Conservation (phyloP, 805 yeast genomes). For the Wickerhamiella spandovensis region DNA sequence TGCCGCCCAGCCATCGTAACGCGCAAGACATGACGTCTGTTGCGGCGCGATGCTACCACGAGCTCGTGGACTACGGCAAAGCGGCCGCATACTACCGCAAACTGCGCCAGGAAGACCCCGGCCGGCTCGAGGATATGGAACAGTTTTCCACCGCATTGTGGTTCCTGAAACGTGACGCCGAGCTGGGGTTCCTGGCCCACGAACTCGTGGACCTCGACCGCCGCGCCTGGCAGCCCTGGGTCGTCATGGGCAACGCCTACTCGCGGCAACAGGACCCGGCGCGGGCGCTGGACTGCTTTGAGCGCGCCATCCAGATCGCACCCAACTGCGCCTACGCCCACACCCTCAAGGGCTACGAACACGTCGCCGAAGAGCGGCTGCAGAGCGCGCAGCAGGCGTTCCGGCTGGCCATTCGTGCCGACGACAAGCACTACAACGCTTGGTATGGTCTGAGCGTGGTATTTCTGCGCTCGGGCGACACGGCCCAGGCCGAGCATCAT, state of each 20-base stretch:
- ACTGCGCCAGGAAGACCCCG: conserved; percentile 58
- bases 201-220: conserved; percentile 53
- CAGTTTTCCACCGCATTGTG: conserved; percentile 78
- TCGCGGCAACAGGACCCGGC: conserved; percentile 75
- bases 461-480: conserved; percentile 72
- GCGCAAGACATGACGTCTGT: conserved; percentile 81
- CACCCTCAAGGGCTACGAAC: conserved; percentile 90
- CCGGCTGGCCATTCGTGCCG: conserved; percentile 61
- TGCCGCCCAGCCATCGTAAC: conserved; percentile 49
- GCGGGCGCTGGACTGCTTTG: conserved; percentile 79
- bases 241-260: conserved; percentile 77
- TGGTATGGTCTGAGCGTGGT: conserved; percentile 95
- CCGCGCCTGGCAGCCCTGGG: conserved; percentile 77
- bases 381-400: conserved; percentile 79
- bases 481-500: conserved; percentile 70
- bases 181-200: conserved; percentile 67
- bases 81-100: conserved; percentile 49
- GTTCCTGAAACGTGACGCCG: conserved; percentile 77
- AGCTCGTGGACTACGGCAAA: conserved; percentile 71
- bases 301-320: conserved; percentile 57
- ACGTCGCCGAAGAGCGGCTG: conserved; percentile 73
- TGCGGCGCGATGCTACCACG: conserved; percentile 72
- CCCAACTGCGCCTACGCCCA: conserved; percentile 72
- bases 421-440: conserved; percentile 82
- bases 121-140: conserved; percentile 80